Percentiles rank a stretch among this genome's conserved stretches.
phyloP scores from a whole-genome alignment of 75 land plant genomes.

The Cupressus sempervirens region DNA sequence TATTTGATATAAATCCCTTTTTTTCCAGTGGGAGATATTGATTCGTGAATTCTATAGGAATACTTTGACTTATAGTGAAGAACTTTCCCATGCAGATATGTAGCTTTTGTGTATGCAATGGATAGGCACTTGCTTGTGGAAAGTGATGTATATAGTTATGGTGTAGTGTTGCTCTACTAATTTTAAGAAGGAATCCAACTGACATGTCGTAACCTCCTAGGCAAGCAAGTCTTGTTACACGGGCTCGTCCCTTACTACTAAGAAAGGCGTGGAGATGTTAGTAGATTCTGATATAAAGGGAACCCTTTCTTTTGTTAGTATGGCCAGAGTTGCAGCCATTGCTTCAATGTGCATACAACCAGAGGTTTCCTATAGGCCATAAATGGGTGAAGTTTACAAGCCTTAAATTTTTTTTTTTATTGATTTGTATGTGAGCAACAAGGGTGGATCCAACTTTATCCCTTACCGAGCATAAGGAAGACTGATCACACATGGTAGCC shows the following conservation, averaged over 20 bases:
- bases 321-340: conserved; percentile 83
- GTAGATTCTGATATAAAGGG: conserved; percentile 72
- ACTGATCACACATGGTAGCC: conserved; percentile 48
- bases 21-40: conserved; percentile 1
- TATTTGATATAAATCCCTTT: not conserved
- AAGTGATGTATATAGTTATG: conserved; percentile 96
- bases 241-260: conserved; percentile 88
- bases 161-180: conserved; percentile 90
- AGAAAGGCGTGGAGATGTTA: conserved; percentile 70
- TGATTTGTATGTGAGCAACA: conserved; percentile 59
- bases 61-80: not conserved
- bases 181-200: conserved; percentile 88
- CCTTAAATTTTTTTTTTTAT: conserved; percentile 76
- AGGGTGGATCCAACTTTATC: conserved; percentile 27
- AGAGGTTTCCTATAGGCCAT: conserved; percentile 88
- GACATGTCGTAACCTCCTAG: conserved; percentile 88
- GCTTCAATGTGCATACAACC: conserved; percentile 97
- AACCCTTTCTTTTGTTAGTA: conserved; percentile 52
- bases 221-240: conserved; percentile 87
- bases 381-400: conserved; percentile 99
- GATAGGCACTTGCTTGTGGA: conserved; percentile 95
- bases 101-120: conserved; percentile 98
- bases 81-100: conserved; percentile 58
- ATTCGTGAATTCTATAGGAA: not conserved
- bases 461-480: conserved; percentile 37